These are phyloP conservation scores for Komagataella ulmi DNA, from an alignment of 805 yeast genomes.

Conservation along the genomic window DNA sequence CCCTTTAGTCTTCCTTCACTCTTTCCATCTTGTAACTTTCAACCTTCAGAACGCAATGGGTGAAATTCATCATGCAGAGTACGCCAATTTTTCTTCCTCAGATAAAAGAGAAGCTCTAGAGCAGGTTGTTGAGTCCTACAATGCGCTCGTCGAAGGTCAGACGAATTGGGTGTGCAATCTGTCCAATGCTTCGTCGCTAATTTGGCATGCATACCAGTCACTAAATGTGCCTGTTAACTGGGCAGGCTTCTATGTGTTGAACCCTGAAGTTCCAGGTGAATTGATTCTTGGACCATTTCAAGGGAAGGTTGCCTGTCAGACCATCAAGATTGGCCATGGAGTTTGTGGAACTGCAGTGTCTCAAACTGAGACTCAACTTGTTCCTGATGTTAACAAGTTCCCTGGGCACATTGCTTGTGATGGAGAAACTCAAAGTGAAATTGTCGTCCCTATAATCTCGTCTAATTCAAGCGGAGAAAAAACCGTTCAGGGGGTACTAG, in stretches of 20 bases:
- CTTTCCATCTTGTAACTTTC: not conserved
- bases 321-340: slow-evolving; percentile 65
- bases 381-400: slow-evolving; percentile 59
- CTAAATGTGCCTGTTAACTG: slow-evolving; percentile 55
- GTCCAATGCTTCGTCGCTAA: slow-evolving; percentile 71
- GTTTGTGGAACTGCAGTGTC: slow-evolving; percentile 86
- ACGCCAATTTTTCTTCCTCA: slow-evolving; percentile 32
- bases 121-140: slow-evolving; percentile 43
- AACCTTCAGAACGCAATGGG: not conserved
- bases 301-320: slow-evolving; percentile 94
- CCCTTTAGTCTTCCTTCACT: not conserved
- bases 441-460: slow-evolving; percentile 66
- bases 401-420: slow-evolving; percentile 98
- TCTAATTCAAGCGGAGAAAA: slow-evolving; percentile 14
- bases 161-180: slow-evolving; percentile 82
- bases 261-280: slow-evolving; percentile 22
- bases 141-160: slow-evolving; percentile 49
- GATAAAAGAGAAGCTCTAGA: slow-evolving; percentile 43
- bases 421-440: slow-evolving; percentile 86
- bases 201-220: slow-evolving; percentile 81
- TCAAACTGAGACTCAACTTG: slow-evolving; percentile 50
- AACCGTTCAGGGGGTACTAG: slow-evolving; percentile 60
- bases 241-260: slow-evolving; percentile 79
- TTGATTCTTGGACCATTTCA: slow-evolving; percentile 85
- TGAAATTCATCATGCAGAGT: slow-evolving; percentile 52